These are phyloP conservation scores for Kwoniella dendrophila DNA, from an alignment of 768 basidiomycete genomes.

Conservation along the genomic window DNA sequence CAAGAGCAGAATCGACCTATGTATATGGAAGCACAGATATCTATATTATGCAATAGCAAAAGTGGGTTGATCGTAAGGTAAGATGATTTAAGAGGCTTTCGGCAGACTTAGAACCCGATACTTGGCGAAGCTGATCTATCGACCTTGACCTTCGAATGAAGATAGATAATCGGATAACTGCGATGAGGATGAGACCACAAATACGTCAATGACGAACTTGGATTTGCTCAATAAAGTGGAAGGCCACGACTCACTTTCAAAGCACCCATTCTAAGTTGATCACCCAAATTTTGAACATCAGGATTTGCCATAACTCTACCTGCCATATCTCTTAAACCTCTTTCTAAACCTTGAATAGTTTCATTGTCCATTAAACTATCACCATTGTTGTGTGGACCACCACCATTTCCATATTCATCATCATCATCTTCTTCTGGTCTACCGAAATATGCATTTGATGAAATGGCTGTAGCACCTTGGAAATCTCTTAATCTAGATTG, in stretches of 20 bases:
- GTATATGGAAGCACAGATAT: too few species aligned
- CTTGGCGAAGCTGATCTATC: slow-evolving; percentile 5
- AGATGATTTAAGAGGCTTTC: neutral
- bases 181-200: neutral
- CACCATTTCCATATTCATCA: slow-evolving; percentile 60
- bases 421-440: slow-evolving; percentile 71
- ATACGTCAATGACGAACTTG: neutral
- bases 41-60: too few species aligned
- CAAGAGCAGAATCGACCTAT: too few species aligned
- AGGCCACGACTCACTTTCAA: slow-evolving; percentile 46
- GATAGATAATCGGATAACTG: slow-evolving; percentile 51
- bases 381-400: slow-evolving; percentile 23
- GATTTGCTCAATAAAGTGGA: neutral
- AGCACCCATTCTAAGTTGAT: slow-evolving; percentile 51
- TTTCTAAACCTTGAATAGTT: slow-evolving; percentile 49
- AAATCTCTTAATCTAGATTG: slow-evolving; percentile 79
- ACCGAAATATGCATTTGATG: slow-evolving; percentile 95
- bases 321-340: slow-evolving; percentile 54
- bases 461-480: slow-evolving; percentile 89
- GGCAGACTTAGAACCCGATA: neutral
- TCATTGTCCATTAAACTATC: slow-evolving; percentile 49
- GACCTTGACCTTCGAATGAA: slow-evolving; percentile 42
- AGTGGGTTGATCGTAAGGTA: neutral
- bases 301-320: slow-evolving; percentile 54
- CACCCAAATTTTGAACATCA: slow-evolving; percentile 54